A percentile compares a stretch with the other conserved stretches of the same genome.
These are phyloP conservation scores for Nannochloris sp. DNA, from an alignment of 139 green algal genomes.

Conservation along the genomic window DNA sequence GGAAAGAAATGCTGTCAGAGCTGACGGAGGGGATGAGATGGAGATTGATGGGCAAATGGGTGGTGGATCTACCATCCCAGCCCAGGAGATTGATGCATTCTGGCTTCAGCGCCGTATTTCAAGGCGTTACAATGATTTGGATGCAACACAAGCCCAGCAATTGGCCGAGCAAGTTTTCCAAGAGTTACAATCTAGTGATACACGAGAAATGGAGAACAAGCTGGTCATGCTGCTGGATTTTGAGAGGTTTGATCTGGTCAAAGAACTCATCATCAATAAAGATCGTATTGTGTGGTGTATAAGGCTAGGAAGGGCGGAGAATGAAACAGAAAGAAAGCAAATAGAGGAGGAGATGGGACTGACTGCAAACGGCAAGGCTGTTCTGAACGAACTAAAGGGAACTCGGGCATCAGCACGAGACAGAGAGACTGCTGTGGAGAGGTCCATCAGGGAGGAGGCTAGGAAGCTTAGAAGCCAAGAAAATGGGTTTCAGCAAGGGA, in stretches of 20 bases:
- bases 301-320: constrained; percentile 62
- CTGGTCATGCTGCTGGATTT: constrained; percentile 88
- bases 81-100: constrained; percentile 92
- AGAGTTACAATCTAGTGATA: constrained; percentile 29
- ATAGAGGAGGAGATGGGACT: constrained; percentile 49
- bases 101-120: constrained; percentile 92
- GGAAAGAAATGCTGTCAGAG: constrained; percentile 15
- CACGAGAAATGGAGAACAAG: constrained; percentile 71
- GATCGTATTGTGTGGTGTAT: constrained; percentile 94
- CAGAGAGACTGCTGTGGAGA: constrained; percentile 72
- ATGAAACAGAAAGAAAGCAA: constrained; percentile 56
- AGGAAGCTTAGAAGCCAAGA: constrained; percentile 49
- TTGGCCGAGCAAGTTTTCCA: constrained; percentile 65
- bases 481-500: constrained; percentile 15
- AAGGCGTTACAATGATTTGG: constrained; percentile 52
- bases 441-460: constrained; percentile 85
- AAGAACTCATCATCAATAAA: constrained; percentile 84
- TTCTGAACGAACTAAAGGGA: constrained; percentile 74
- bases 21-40: constrained; percentile 39
- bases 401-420: constrained; percentile 67
- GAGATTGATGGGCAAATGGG: constrained; percentile 31
- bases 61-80: constrained; percentile 9
- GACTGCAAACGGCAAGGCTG: constrained; percentile 36
- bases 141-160: constrained; percentile 60
- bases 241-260: constrained; percentile 95